Base-by-base conservation (phyloP, 345 rosid species). In the Hibiscus syriacus region DNA sequence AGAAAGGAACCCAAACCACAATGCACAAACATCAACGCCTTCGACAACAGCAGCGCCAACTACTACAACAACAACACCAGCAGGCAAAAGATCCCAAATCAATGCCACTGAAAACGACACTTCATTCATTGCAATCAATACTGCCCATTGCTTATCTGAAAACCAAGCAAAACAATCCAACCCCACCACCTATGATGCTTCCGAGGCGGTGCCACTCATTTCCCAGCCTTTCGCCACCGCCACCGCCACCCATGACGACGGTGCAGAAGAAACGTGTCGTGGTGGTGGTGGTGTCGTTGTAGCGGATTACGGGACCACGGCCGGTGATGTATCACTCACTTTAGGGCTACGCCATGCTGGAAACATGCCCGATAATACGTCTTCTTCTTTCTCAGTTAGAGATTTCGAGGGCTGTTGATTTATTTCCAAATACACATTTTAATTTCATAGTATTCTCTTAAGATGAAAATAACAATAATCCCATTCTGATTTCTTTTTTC, bases 311-410 rank as follows among this genome's bases (percentile, higher is more conserved):
- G n/a, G n/a, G n/a, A 34, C 38, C 38, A 80, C 90, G 12, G 76
- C 81, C 9, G 94, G 97, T 27, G 94, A 90, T 64, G 97, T 93
- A 54, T 93, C 98, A 16, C 92, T 93, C 74, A 93, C 98, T 30
- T 81, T 93, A 77, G 98, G 98, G 83, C 77, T 93, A 68, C 97
- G 91, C 71, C 98, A 93, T 65, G 82, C 89, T 64, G 94, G 94
- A 45, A 88, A 85, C 75, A 78, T 80, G 74, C 83, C 93, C 26
- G 94, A 90, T 50, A 86, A 83, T 60, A 77, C n/a, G n/a, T n/a
- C 68, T 20, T 72, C 77, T 55, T 70, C 92, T 55, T 93, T 93
- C 86, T 81, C 92, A 8, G 75, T 87, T 75, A 85, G 90, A 66
- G 96, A 87, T 55, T 88, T 90, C 74, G 86, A 89, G 23, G 80